Conservation (phyloP, 2,329 filamentous ascomycete species). For the Xylaria sp. region DNA sequence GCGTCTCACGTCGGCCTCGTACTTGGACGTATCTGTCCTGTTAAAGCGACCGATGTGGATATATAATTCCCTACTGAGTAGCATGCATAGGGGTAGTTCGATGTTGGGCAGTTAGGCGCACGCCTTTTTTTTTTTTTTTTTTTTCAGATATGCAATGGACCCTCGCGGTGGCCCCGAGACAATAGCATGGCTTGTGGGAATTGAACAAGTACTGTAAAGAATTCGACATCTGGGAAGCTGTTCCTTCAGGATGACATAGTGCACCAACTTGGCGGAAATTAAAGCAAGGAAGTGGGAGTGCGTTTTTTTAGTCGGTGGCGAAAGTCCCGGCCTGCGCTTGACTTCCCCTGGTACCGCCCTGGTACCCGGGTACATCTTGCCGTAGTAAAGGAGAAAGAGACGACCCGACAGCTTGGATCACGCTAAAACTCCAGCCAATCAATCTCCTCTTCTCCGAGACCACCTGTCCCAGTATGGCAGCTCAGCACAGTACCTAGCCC, state of each 20-base stretch:
- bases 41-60: background rate
- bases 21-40: background rate
- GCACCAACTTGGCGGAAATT: background rate
- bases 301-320: background rate
- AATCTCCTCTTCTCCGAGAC: background rate
- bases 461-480: slow-evolving; percentile 24
- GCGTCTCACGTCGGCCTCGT: background rate
- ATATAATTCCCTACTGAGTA: no score
- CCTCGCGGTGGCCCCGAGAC: no score
- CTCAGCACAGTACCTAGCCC: slow-evolving; percentile 19
- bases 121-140: no score
- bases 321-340: background rate
- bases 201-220: background rate
- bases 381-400: background rate
- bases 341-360: no score
- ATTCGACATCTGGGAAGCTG: background rate
- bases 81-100: no score
- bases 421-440: slow-evolving; percentile 21
- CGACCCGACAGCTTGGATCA: slow-evolving; percentile 28
- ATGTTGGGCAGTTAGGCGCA: background rate
- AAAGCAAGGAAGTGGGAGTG: background rate
- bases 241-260: slow-evolving; percentile 3
- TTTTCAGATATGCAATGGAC: no score
- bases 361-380: no score
- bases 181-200: no score